These are phyloP conservation scores for Cladosporium sp. DNA, from an alignment of 2,329 filamentous ascomycete genomes.

Conservation along the genomic window DNA sequence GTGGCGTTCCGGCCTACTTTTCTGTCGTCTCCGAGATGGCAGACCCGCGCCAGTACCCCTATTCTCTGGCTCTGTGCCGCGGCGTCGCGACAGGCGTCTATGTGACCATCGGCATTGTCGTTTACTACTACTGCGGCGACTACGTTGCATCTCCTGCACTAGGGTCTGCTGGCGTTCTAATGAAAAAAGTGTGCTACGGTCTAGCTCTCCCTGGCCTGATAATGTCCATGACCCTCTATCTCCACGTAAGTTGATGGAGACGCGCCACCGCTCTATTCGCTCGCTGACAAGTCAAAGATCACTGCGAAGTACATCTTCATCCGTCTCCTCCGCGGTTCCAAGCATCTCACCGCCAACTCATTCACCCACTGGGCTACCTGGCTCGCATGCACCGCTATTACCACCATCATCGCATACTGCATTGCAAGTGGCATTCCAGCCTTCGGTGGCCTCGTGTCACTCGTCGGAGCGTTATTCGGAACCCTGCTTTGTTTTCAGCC, in stretches of 20 bases:
- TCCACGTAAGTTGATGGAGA: conserved; percentile 5
- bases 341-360: conserved; percentile 19
- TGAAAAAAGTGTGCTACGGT: conserved; percentile 44
- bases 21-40: conserved; percentile 36
- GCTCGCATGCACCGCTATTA: conserved; percentile 17
- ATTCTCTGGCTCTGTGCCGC: conserved; percentile 28
- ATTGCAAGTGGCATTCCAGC: conserved; percentile 23
- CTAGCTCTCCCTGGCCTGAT: conserved; percentile 23
- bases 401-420: conserved; percentile 20
- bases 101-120: conserved; percentile 34
- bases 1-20: conserved; percentile 34
- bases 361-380: conserved; percentile 14
- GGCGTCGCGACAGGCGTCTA: conserved; percentile 25
- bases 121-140: conserved; percentile 44
- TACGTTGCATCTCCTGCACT: conserved; percentile 44
- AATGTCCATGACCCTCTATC: conserved; percentile 22
- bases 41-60: conserved; percentile 29
- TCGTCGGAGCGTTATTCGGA: conserved; percentile 22
- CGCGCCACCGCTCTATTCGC: background rate
- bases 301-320: conserved; percentile 26
- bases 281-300: conserved; percentile 6
- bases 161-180: conserved; percentile 37
- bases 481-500: conserved; percentile 25
- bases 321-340: conserved; percentile 21
- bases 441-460: conserved; percentile 21